Evolutionary conservation across 495 filamentous ascomycete genomes (phyloP), one percentile per base, ranked within the genome.

Genomic region (Alectoria sarmentosa): DNA sequence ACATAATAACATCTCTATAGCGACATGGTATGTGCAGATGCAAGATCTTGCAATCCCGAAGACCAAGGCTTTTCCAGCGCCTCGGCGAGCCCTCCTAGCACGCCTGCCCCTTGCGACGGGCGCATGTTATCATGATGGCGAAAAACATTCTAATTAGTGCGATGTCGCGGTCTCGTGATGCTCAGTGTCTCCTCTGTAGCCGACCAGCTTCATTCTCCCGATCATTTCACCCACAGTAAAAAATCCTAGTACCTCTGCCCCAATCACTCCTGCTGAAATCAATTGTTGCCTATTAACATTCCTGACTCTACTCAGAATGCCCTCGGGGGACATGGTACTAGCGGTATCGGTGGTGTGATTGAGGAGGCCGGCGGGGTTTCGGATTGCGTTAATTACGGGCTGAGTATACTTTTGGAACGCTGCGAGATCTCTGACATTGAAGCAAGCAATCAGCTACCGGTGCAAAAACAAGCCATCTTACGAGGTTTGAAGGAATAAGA

Each of bases 201-300:
- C 94, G 71, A 99, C 80, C 66, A 99, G 74, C 86, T 98, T 96
- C 77, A 91, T 81, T 64, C 92, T 82, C 64, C 94, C 94, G 69
- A 98, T 88, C 78, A 99, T 98, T 84, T 97, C 91, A 64, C 94
- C 94, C 30, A 99, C 84, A 23, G 91, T 92, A 84, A 98, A 99
- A 83, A 99, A 98, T 61, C 94, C 94, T 64, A 99, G 76, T 58
- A 90, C 83, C 80, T 99, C 94, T 44, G 92, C 93, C 46, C 77
- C 72, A 65, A 96, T 76, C 61, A 99, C 88, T 72, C 88, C 90
- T 61, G 78, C 85, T 30, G 88, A 73, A 34, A 81, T 82, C 62
- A 91, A 66, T 74, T 96, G 85, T 72, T 85, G 79, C 58, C 75
- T 79, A 75, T 82, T 87, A 71, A 92, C 60, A 76, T 86, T 90